Conservation (phyloP, 2,329 filamentous ascomycete species). For the Apiospora rasikravindrae region DNA sequence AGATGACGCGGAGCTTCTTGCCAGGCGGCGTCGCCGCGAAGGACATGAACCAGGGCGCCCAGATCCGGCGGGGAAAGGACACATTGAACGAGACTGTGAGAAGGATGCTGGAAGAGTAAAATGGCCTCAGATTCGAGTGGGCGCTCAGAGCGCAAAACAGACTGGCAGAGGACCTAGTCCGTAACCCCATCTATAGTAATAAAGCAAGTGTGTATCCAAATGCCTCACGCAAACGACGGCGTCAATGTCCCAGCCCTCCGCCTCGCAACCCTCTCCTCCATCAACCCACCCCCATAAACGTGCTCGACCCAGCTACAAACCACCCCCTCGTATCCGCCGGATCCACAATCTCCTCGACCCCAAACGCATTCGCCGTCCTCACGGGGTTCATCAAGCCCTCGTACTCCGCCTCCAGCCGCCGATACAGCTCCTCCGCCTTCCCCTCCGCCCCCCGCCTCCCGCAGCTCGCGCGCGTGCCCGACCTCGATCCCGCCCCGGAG, state of each 20-base stretch:
- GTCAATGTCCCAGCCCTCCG: constrained; percentile 4
- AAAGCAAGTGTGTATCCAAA: background rate
- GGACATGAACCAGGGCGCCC: background rate
- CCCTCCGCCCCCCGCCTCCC: constrained; percentile 42
- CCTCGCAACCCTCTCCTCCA: constrained; percentile 16
- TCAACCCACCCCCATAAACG: constrained; percentile 42
- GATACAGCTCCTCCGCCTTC: constrained; percentile 56
- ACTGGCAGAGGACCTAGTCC: too few relatives aligned
- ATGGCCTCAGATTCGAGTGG: background rate
- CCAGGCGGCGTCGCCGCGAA: background rate
- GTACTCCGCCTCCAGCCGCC: constrained; percentile 65
- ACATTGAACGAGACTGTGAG: background rate
- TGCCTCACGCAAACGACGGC: constrained; percentile 15
- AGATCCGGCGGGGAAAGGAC: background rate
- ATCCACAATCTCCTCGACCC: constrained; percentile 69
- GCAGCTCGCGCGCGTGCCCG: constrained; percentile 64
- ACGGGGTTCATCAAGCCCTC: constrained; percentile 68
- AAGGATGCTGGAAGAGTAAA: background rate
- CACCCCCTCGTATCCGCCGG: constrained; percentile 62
- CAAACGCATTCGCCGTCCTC: constrained; percentile 66
- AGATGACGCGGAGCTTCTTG: background rate
- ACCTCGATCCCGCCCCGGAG: constrained; percentile 70
- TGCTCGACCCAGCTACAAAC: constrained; percentile 61
- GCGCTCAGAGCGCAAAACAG: too few relatives aligned
- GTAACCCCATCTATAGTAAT: too few relatives aligned